phyloP scores from a whole-genome alignment of 768 basidiomycete species.

The Pleurotus eryngii region DNA sequence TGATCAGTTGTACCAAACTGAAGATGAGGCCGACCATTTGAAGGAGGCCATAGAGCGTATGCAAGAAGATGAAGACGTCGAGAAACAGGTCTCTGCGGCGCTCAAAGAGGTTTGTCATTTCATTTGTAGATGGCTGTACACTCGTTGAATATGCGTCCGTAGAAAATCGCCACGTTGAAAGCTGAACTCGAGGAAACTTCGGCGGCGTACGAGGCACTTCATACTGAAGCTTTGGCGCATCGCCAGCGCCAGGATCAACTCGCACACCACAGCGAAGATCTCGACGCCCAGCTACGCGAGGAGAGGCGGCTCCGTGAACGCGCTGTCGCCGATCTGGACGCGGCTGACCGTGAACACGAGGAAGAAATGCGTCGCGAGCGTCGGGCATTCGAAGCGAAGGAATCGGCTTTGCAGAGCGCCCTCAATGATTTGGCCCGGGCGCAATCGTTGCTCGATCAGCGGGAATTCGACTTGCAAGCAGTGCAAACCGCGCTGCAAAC shows the following conservation, averaged over 20 bases:
- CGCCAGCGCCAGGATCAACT: slow-evolving; percentile 76
- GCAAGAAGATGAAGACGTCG: slow-evolving; percentile 72
- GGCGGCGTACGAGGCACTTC: slow-evolving; percentile 62
- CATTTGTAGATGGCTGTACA: neutral
- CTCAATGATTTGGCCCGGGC: slow-evolving; percentile 60
- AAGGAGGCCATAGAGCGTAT: slow-evolving; percentile 67
- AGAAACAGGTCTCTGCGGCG: slow-evolving; percentile 64
- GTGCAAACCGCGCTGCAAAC: slow-evolving; percentile 71
- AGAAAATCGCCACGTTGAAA: slow-evolving; percentile 72
- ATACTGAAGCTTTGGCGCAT: slow-evolving; percentile 62
- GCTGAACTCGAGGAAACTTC: slow-evolving; percentile 63
- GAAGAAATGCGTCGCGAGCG: slow-evolving; percentile 55
- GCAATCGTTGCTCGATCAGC: slow-evolving; percentile 61
- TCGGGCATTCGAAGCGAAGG: slow-evolving; percentile 66
- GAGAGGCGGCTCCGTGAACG: slow-evolving; percentile 57
- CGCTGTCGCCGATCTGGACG: slow-evolving; percentile 50
- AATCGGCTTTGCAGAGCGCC: slow-evolving; percentile 60
- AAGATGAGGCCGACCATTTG: slow-evolving; percentile 80
- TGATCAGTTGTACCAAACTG: slow-evolving; percentile 77
- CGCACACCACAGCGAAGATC: slow-evolving; percentile 67
- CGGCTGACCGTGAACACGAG: slow-evolving; percentile 62
- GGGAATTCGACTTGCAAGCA: slow-evolving; percentile 71
- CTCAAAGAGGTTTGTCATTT: slow-evolving; percentile 70
- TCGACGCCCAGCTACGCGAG: slow-evolving; percentile 58
- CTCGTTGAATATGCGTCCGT: neutral